These are phyloP conservation scores for Mortierella sp. DNA, from an alignment of 371 early-diverging fungal species.

Conservation along the genomic window DNA sequence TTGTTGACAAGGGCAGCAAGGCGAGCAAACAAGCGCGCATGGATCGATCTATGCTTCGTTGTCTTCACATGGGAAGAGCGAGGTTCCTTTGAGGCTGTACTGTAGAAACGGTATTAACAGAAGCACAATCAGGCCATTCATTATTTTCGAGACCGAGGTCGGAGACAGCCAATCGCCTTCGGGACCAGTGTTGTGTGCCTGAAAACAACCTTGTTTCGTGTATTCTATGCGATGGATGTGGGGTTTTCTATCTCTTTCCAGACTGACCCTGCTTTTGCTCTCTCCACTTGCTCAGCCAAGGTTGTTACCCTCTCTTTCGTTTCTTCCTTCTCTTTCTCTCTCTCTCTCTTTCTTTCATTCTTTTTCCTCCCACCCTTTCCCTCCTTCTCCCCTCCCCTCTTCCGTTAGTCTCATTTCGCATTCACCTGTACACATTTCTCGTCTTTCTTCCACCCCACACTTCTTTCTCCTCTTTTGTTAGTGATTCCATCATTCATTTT, in stretches of 20 bases:
- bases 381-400: background rate
- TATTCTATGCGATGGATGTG: background rate
- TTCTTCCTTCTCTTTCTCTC: background rate
- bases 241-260: background rate
- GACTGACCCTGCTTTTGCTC: background rate
- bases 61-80: slow-evolving; percentile 11
- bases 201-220: background rate
- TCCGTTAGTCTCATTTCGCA: background rate
- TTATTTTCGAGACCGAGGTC: background rate
- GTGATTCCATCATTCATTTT: background rate
- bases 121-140: slow-evolving; percentile 1
- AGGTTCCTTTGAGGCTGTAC: background rate
- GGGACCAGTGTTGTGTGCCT: background rate
- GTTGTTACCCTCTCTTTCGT: background rate
- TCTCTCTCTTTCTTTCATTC: background rate
- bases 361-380: background rate
- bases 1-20: background rate
- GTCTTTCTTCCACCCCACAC: background rate
- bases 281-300: slow-evolving; percentile 6
- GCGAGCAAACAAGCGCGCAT: background rate
- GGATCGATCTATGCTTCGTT: background rate
- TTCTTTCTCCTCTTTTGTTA: background rate
- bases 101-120: background rate
- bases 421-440: no score
- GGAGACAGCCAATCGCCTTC: slow-evolving; percentile 1